These are phyloP conservation scores for Morella rubra DNA, from an alignment of 306 rosid species.

Conservation along the genomic window DNA sequence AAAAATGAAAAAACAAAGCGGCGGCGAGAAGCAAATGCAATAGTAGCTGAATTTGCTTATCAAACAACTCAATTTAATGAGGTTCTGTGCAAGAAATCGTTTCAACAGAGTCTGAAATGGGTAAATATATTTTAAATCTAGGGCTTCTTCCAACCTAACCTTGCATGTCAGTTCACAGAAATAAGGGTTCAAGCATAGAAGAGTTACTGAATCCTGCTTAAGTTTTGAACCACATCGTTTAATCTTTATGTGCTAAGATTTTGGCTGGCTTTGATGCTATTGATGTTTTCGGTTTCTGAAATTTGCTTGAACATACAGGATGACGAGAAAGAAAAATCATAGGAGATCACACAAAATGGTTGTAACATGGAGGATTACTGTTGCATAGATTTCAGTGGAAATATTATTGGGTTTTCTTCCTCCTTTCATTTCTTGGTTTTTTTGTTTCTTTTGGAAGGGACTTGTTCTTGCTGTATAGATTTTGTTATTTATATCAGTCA, in stretches of 20 bases:
- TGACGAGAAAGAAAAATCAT: conserved; percentile 44
- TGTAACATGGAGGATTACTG: not conserved
- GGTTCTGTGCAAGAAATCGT: no score
- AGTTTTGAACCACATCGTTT: not conserved
- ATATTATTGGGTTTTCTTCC: no score
- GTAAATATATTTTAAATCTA: not conserved
- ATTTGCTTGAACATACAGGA: conserved; percentile 43
- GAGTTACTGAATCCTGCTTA: not conserved
- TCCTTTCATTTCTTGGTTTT: no score
- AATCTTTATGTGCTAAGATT: not conserved
- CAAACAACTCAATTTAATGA: no score
- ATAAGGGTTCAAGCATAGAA: not conserved
- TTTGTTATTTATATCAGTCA: no score
- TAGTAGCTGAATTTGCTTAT: no score
- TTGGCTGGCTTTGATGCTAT: not conserved
- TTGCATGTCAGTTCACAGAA: not conserved
- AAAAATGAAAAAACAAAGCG: no score
- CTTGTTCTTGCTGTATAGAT: no score
- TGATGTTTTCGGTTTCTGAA: not conserved
- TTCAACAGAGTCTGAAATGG: no score
- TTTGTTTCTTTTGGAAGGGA: no score
- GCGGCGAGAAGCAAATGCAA: no score
- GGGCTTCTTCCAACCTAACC: not conserved
- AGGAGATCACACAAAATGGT: conserved; percentile 3
- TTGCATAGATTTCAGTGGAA: not conserved